Conservation (phyloP, 139 green algal genomes). For the Dunaliella primolecta region DNA sequence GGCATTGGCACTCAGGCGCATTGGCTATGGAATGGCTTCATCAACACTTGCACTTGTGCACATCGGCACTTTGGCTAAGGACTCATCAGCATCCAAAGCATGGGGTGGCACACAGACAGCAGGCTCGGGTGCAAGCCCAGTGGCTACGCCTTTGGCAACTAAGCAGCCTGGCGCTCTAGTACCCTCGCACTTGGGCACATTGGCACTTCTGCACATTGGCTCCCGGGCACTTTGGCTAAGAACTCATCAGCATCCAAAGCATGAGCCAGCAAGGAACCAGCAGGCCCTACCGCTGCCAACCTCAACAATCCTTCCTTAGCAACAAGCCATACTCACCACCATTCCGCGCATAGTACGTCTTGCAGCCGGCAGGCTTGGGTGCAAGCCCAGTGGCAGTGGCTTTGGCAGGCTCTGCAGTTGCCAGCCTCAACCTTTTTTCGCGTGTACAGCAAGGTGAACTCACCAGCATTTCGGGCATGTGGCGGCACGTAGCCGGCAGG, state of each 20-base stretch:
- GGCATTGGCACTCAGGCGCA: too few species aligned
- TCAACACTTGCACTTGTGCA: too few species aligned
- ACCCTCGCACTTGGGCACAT: too few species aligned
- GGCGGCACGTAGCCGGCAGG: slow-evolving; percentile 40
- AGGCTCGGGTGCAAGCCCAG: not conserved
- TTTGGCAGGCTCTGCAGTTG: slow-evolving; percentile 7
- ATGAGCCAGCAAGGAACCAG: slow-evolving; percentile 23
- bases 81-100: not conserved
- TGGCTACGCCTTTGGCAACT: not conserved
- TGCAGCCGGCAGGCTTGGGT: slow-evolving; percentile 30
- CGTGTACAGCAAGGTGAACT: too few species aligned
- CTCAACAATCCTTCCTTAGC: too few species aligned
- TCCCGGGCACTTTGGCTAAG: too few species aligned
- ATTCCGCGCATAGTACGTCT: slow-evolving; percentile 22
- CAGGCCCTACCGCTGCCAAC: slow-evolving; percentile 9
- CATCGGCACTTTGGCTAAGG: too few species aligned
- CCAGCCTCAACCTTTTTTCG: too few species aligned
- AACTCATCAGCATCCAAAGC: not conserved
- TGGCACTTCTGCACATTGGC: too few species aligned
- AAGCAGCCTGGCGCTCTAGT: too few species aligned
- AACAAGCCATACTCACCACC: not conserved
- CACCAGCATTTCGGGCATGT: slow-evolving; percentile 6
- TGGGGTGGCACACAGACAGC: slow-evolving; percentile 41
- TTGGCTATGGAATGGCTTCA: too few species aligned
- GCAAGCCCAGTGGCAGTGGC: not conserved